Evolutionary conservation across 331 rosid genomes (phyloP).

Genomic region (Cydonia oblonga): DNA sequence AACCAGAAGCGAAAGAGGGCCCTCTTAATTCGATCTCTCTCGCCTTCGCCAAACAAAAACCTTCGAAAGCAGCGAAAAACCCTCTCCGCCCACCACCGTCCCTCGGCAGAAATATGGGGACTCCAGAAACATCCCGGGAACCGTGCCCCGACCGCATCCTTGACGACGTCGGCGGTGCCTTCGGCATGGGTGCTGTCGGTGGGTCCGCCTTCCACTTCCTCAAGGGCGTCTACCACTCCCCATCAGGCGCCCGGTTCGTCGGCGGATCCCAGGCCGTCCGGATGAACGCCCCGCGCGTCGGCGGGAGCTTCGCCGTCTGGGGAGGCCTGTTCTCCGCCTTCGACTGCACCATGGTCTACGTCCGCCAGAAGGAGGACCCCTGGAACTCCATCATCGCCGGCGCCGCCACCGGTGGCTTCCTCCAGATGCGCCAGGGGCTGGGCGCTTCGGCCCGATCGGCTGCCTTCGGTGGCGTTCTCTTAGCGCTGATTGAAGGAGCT

Average conservation of each 20-base stretch:
- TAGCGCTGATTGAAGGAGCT: constrained; percentile 80
- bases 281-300: constrained; percentile 79
- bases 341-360: constrained; percentile 67
- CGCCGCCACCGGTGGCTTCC: constrained; percentile 78
- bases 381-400: constrained; percentile 79
- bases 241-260: constrained; percentile 43
- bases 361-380: constrained; percentile 74
- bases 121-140: constrained; percentile 74
- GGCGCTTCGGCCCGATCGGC: constrained; percentile 54
- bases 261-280: constrained; percentile 67
- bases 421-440: constrained; percentile 66
- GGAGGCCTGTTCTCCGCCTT: constrained; percentile 66
- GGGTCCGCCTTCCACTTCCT: constrained; percentile 73
- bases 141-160: constrained; percentile 86
- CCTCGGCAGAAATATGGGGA: constrained; percentile 36
- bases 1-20: neutral
- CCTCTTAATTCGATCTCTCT: neutral
- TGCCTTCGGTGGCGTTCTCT: constrained; percentile 50
- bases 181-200: constrained; percentile 92
- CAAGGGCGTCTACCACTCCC: constrained; percentile 65
- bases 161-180: constrained; percentile 79
- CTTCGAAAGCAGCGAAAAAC: neutral
- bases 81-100: neutral
- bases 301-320: constrained; percentile 80
- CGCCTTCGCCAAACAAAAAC: neutral